phyloP scores from a whole-genome alignment of 2,329 filamentous ascomycete genomes.

The Hansfordia pulvinata region DNA sequence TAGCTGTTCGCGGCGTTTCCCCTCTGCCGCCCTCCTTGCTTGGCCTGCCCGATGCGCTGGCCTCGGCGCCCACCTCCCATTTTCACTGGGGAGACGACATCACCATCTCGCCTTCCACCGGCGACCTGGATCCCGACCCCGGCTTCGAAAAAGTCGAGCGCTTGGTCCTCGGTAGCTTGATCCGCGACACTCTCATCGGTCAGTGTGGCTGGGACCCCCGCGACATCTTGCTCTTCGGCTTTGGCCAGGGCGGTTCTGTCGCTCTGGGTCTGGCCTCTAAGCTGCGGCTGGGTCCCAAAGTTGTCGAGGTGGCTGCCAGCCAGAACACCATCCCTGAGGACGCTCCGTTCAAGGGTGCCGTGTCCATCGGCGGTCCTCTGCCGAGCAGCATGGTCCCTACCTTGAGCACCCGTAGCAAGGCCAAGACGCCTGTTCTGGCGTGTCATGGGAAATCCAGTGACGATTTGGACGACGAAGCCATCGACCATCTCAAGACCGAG shows the following conservation, averaged over 20 bases:
- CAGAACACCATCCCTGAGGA: no score
- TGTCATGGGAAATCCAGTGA: slow-evolving; percentile 38
- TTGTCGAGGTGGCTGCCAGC: slow-evolving; percentile 21
- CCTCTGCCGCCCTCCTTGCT: slow-evolving; percentile 56
- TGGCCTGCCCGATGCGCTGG: slow-evolving; percentile 20
- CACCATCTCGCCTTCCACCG: slow-evolving; percentile 32
- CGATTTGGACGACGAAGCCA: slow-evolving; percentile 40
- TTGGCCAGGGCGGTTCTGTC: slow-evolving; percentile 52
- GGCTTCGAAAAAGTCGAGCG: slow-evolving; percentile 37
- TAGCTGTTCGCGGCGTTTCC: slow-evolving; percentile 59
- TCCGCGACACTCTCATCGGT: slow-evolving; percentile 34
- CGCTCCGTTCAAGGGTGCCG: slow-evolving; percentile 34
- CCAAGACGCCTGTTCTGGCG: slow-evolving; percentile 49
- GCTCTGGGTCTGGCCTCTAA: slow-evolving; percentile 41
- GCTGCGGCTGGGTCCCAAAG: slow-evolving; percentile 19
- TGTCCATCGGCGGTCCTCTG: slow-evolving; percentile 49
- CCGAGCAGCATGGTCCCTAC: slow-evolving; percentile 36
- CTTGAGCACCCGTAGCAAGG: slow-evolving; percentile 33
- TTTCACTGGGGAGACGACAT: slow-evolving; percentile 60
- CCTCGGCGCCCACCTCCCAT: slow-evolving; percentile 15
- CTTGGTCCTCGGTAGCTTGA: slow-evolving; percentile 33
- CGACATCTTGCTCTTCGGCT: slow-evolving; percentile 53
- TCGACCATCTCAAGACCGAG: slow-evolving; percentile 48
- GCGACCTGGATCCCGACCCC: slow-evolving; percentile 45
- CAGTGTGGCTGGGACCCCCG: slow-evolving; percentile 44